Conservation (phyloP, 2,329 filamentous ascomycete species). For the Chaetomium sp. region DNA sequence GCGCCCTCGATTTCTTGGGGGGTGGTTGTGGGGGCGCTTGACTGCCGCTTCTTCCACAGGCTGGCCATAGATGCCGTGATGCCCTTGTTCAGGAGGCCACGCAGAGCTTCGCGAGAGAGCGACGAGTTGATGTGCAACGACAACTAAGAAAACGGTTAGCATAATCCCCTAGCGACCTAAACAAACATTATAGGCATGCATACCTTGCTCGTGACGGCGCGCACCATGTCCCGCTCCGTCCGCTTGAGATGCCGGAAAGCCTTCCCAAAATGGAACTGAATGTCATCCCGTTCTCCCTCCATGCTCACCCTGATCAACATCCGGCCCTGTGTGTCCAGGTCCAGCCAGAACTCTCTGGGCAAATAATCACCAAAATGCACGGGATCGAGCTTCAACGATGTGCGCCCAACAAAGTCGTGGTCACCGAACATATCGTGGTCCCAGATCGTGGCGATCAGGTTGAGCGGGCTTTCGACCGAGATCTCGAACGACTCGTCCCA, state of each 20-base stretch:
- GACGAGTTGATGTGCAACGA: conserved; percentile 88
- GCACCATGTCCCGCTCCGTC: conserved; percentile 95
- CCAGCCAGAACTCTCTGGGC: conserved; percentile 94
- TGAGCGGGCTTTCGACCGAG: conserved; percentile 82
- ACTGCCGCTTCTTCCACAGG: conserved; percentile 56
- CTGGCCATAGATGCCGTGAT: conserved; percentile 67
- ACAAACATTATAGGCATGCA: conserved; percentile 15
- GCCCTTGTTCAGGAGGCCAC: conserved; percentile 63
- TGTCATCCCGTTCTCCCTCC: conserved; percentile 97
- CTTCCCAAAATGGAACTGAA: conserved; percentile 97
- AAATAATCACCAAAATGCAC: conserved; percentile 93
- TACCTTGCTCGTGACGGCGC: conserved; percentile 96
- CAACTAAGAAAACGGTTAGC: conserved; percentile 48
- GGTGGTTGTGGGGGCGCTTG: conserved; percentile 52
- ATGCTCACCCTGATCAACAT: conserved; percentile 89
- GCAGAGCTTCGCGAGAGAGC: conserved; percentile 75
- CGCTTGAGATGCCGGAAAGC: conserved; percentile 92
- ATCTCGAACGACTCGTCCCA: conserved; percentile 99
- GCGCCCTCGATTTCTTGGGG: conserved; percentile 72
- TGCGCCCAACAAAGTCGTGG: conserved; percentile 93
- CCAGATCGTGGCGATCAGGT: conserved; percentile 96
- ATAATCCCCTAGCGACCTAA: background rate
- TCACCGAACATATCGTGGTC: conserved; percentile 97
- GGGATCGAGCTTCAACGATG: conserved; percentile 97
- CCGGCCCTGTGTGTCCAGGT: conserved; percentile 90